Base-by-base conservation (phyloP, 1,139 yeast species). In the Suhomyces yuchorum region DNA sequence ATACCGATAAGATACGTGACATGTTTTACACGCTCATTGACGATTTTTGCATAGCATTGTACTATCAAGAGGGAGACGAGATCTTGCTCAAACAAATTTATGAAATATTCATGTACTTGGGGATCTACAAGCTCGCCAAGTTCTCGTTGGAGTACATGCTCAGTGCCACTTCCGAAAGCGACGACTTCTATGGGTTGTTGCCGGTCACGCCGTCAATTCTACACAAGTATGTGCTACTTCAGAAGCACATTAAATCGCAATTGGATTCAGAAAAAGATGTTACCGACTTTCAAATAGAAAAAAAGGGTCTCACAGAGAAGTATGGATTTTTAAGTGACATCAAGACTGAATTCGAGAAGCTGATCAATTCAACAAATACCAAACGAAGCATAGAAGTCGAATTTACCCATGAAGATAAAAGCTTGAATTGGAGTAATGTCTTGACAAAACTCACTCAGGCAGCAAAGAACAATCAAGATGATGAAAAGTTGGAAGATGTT, bases 41-140 rank as follows among this genome's bases (percentile, higher is more conserved):
- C 48, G 88, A 85, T 55, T 64, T 86, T 47, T 75, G 79, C 17
- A 66, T 70, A 26, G 76, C 87, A 0, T 65, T 84, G 9, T 73
- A 81, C 36, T 85, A 84, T 61, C 82, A 81, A 28, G 87, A 83
- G 48, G 87, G 85, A 0, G 95, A 86, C 55, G 74, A 77, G 15
- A 65, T 73, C 8, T 68, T 84, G 1, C 68, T 84, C 9, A 67
- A 72, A 6, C 62, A 80, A 0, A 60, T 85, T 24, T 69, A 75
- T 33, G 77, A 80, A 17, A 63, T 85, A 1, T 82, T 81, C 52
- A 52, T 67, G 6, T 76, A 75, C 52, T 71, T 85, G 46, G 75
- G 74, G 5, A 68, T 74, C 19, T 63, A 66, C 12, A 73, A 85
- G 46, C 65, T 89, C 15, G 80, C 87, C 0, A 68, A 93, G 43